Evolutionary conservation across 2,329 filamentous ascomycete genomes (phyloP).

Genomic region (Nothopassalora personata): DNA sequence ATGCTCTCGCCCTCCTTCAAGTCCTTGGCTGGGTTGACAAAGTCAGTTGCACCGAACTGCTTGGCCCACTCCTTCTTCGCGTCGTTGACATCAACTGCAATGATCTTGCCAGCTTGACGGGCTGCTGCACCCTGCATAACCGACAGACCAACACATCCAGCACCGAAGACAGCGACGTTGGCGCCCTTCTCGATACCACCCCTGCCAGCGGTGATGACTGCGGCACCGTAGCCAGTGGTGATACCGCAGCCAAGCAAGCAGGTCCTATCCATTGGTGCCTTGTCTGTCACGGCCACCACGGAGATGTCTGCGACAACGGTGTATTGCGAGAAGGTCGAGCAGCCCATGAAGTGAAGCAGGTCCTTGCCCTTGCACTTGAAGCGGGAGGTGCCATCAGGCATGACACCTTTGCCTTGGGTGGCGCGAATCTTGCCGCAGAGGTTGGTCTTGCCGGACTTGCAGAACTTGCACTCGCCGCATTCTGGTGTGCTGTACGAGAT

Average conservation of each 20-base stretch:
- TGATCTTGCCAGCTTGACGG: conserved; percentile 74
- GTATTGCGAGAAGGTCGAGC: conserved; percentile 97
- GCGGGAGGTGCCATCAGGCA: conserved; percentile 93
- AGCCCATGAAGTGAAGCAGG: conserved; percentile 98
- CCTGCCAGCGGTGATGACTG: conserved; percentile 77
- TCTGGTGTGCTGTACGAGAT: conserved; percentile 70
- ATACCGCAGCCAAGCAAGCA: conserved; percentile 97
- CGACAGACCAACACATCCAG: conserved; percentile 89
- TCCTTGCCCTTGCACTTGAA: conserved; percentile 95
- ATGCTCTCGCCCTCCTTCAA: conserved; percentile 63
- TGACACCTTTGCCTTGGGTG: conserved; percentile 90
- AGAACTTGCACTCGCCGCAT: conserved; percentile 98
- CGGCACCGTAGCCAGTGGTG: conserved; percentile 95
- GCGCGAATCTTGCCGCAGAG: conserved; percentile 98
- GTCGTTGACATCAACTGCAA: conserved; percentile 77
- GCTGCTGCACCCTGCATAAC: conserved; percentile 90
- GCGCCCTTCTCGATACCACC: conserved; percentile 72
- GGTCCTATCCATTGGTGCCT: conserved; percentile 91
- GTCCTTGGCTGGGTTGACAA: conserved; percentile 80
- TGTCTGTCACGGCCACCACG: conserved; percentile 83
- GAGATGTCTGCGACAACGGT: conserved; percentile 98
- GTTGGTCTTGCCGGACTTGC: conserved; percentile 98
- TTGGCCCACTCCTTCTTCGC: conserved; percentile 83
- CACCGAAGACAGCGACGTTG: conserved; percentile 88
- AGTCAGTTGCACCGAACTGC: conserved; percentile 95